Base-by-base conservation (phyloP, 768 basidiomycete genomes). In the Kwoniella newhampshirensis region DNA sequence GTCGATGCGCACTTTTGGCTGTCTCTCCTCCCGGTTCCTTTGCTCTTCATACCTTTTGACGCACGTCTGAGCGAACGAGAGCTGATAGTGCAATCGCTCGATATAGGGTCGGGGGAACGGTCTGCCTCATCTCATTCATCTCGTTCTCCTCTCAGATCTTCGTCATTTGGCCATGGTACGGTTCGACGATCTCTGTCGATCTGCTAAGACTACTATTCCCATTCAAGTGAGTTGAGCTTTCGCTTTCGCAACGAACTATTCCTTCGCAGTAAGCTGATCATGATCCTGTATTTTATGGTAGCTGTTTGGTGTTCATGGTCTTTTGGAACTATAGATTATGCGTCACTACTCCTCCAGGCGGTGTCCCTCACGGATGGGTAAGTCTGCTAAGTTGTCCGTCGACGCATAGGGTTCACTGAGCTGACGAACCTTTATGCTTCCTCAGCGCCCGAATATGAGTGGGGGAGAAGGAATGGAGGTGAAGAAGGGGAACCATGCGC, bases 121-220 rank as follows among this genome's bases (percentile, higher is more conserved):
- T 70, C n/a, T 7, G 37, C 39, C 67, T 80, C 40, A 78, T 80
- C 60, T 68, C 67, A 6, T 98, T 97, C 77, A 91, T 97, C 62
- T 84, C 89, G 1, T 89, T 90, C 75, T 87, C 88, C 5, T 85
- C 87, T 1, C 94, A 98, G 75, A 82, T 91, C 66, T 92, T 88
- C 77, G 81, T 97, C 58, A 85, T 96, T 73, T 84, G 84, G 90
- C 91, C 91, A 20, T 96, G 90, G 90, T 94, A 93, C 69, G 89
- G 91, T 37, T 77, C 82, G 35, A 85, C 77, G 47, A 61, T 89
- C 60, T 86, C 89, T 13, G 77, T 88, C 39, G 85, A 91, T 68
- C 83, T 94, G 42, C 59, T 94, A 36, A 78, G 75, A 20, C 81
- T 93, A n/a, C 81, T 96, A 20, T 62, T 84, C 2, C 94, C 94